Conservation (phyloP, 768 basidiomycete species). For the Tylopilus sp. region DNA sequence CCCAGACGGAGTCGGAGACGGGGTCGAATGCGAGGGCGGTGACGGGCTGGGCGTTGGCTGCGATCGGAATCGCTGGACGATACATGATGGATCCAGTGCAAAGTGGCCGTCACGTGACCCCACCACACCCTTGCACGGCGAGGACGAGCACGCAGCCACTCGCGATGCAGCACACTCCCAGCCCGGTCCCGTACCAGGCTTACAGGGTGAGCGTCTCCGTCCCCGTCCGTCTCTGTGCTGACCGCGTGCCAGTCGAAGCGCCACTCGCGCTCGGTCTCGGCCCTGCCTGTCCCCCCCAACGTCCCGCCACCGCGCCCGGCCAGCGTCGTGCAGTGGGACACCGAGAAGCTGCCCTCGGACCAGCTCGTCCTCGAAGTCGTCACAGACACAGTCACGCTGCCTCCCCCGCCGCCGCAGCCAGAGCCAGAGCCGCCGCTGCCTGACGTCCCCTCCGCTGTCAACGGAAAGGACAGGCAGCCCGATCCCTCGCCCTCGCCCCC, state of each 20-base stretch:
- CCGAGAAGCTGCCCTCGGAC: slow-evolving; percentile 16
- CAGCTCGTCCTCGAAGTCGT: slow-evolving; percentile 4
- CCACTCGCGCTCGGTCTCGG: slow-evolving; percentile 41
- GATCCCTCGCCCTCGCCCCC: slow-evolving; percentile 1
- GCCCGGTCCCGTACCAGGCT: slow-evolving; percentile 47
- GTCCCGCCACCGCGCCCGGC: slow-evolving; percentile 6
- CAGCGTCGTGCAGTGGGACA: slow-evolving; percentile 4
- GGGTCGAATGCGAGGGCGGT: slow-evolving; percentile 88
- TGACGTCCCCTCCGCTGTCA: neutral
- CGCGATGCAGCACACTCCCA: slow-evolving; percentile 14
- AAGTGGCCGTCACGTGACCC: slow-evolving; percentile 15
- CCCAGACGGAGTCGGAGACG: slow-evolving; percentile 86
- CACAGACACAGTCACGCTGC: neutral
- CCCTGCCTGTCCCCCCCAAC: slow-evolving; percentile 22
- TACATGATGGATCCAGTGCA: slow-evolving; percentile 15
- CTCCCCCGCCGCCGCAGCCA: neutral
- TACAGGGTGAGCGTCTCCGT: slow-evolving; percentile 40
- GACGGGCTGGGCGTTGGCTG: slow-evolving; percentile 42
- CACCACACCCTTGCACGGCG: neutral
- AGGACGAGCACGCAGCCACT: neutral
- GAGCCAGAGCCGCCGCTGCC: neutral
- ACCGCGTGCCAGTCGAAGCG: slow-evolving; percentile 40
- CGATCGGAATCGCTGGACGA: slow-evolving; percentile 16
- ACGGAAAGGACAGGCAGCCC: slow-evolving; percentile 9
- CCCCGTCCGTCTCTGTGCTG: neutral